phyloP scores from a whole-genome alignment of 73 alveolate species.

The Stentor coeruleus region DNA sequence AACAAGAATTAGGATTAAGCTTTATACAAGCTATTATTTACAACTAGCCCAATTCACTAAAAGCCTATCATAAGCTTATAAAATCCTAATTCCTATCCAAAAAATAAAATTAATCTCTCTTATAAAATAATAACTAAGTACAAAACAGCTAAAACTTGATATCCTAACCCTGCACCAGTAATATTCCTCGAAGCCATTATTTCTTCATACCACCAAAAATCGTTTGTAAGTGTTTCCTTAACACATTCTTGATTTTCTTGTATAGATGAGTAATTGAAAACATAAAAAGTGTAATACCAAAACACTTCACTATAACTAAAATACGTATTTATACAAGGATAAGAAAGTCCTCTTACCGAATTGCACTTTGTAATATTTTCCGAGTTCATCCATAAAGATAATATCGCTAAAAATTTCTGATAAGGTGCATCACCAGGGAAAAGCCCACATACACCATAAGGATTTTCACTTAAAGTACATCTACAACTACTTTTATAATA shows the following conservation, averaged over 20 bases:
- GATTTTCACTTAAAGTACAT: neutral
- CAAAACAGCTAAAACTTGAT: too few relatives aligned
- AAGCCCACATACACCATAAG: neutral
- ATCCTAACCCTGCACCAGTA: too few relatives aligned
- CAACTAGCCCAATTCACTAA: too few relatives aligned
- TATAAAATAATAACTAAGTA: too few relatives aligned
- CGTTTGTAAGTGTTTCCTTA: neutral
- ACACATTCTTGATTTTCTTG: neutral
- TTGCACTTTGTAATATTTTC: neutral
- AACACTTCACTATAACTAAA: neutral
- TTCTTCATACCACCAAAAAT: neutral
- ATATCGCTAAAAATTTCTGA: neutral
- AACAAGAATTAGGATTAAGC: too few relatives aligned
- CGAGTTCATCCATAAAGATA: neutral
- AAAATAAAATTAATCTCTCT: too few relatives aligned
- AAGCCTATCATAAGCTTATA: too few relatives aligned
- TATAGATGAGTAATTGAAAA: neutral
- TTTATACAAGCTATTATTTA: too few relatives aligned
- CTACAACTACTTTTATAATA: neutral
- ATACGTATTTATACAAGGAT: neutral
- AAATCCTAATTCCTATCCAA: too few relatives aligned
- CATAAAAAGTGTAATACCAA: neutral
- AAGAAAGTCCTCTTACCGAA: neutral
- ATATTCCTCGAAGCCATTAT: too few relatives aligned
- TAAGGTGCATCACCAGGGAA: neutral